Evolutionary conservation across 805 yeast species (phyloP), one percentile per base, ranked within the genome.

Genomic region (Metschnikowia bowlesiae): DNA sequence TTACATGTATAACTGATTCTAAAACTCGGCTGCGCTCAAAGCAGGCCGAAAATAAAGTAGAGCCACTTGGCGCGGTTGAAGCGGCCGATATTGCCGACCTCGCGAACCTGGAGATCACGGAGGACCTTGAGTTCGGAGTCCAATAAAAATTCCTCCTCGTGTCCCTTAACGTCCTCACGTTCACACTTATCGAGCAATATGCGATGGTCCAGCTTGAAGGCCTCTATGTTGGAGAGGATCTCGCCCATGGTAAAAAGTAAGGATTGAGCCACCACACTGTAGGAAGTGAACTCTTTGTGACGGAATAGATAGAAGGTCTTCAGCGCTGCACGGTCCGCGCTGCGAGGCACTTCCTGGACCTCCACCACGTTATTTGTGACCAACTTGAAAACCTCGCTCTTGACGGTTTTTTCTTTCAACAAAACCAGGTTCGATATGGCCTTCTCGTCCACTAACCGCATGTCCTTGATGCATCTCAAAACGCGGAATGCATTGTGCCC

Each of bases 341-440:
- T 85, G 60, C 92, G 81, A 10, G 98, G 97, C 30, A 94, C 86
- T 69, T 94, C 99, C 68, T 92, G 98, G 35, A 91, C 78, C 63
- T 92, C 96, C 16, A 91, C 71, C 16, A 87, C 78, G 53, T 91
- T 89, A 55, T 82, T 76, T 47, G 78, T 80, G 29, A 87, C 78
- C 48, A 94, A 70, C 33, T 80, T 79, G 42, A 85, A 80, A 40
- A 90, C 70, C 40, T 85, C 82, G 37, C 84, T 82, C 50, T 97
- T 76, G 8, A 90, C 87, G 35, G 83, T 86, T 52, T 80, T 81
- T 51, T 89, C 95, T 56, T 82, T 87, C 67, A 94, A 76, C 47
- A 94, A 69, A 1, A 94, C 92, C 13, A 80, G 66, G 47, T 87
- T 84, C 36, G 89, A 81, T 46, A 94, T 79, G 16, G 84, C 74